Conservation (phyloP, 1,284 basidiomycete species). For the Leccinum pseudoinsigne region DNA sequence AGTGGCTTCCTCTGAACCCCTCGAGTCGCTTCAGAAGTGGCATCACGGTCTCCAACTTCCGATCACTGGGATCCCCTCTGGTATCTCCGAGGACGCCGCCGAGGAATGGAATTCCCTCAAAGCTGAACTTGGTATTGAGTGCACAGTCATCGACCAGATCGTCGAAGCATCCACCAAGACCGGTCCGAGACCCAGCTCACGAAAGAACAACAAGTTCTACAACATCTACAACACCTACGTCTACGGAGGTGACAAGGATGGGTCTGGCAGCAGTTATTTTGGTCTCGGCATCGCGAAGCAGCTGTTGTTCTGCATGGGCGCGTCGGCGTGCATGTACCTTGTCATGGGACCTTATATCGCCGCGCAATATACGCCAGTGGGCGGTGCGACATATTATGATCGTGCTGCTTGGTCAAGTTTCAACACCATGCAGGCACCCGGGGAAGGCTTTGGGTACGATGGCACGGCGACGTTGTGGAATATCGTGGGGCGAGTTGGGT, state of each 20-base stretch:
- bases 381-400: conserved; percentile 74
- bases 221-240: conserved; percentile 85
- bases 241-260: conserved; percentile 45
- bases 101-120: conserved; percentile 78
- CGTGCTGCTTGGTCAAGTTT: conserved; percentile 77
- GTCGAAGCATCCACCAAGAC: conserved; percentile 47
- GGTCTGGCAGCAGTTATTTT: conserved; percentile 21
- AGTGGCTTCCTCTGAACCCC: conserved; percentile 48
- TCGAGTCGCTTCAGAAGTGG: conserved; percentile 65
- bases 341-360: conserved; percentile 56
- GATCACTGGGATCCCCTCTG: conserved; percentile 48
- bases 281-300: conserved; percentile 40
- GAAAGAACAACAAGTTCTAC: conserved; percentile 61
- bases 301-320: conserved; percentile 51
- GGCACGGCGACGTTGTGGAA: conserved; percentile 57
- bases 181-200: conserved; percentile 34
- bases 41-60: conserved; percentile 65
- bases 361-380: conserved; percentile 53
- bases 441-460: conserved; percentile 60
- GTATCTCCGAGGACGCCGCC: conserved; percentile 58
- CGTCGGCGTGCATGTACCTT: conserved; percentile 56
- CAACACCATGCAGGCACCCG: conserved; percentile 64
- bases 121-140: conserved; percentile 73
- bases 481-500: conserved; percentile 60
- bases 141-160: conserved; percentile 75